Base-by-base conservation (phyloP, 2,329 filamentous ascomycete genomes). In the Pseudocercospora fuligena region DNA sequence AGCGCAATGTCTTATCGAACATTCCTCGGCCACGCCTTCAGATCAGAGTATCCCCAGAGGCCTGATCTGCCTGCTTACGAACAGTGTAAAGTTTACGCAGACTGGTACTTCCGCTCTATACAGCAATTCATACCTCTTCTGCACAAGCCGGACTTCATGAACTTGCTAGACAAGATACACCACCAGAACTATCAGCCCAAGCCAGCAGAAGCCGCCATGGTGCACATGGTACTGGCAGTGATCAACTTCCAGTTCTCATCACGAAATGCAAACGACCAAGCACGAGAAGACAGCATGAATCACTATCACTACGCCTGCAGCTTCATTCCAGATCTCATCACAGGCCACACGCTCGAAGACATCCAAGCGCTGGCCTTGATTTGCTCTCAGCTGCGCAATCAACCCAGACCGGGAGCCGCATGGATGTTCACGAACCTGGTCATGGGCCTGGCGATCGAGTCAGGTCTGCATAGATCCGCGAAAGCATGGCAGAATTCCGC, bases 211-310 rank as follows among this genome's bases (percentile, higher is more conserved):
- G 84, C 85, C 1, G 90, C 92, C 47, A 87, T 88, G 65, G 84
- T 93, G 0, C 90, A 94, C 77, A 92, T 94, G 88, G 86, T 95
- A 49, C 89, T 95, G 66, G 90, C 91, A 11, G 89, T 89, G 59
- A 90, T 94, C 72, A 89, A 89, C 75, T 92, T 91, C 71, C 92
- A 96, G 72, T 91, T 89, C 66, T 89, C 90, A n/a, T 83, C 88
- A 4, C 85, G 92, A 21, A 93, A 93, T 72, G 82, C 83, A 67
- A 83, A 66, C 80, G 87, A 64, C 77, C 85, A 16, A 56, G 80
- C 90, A 61, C 88, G 90, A 70, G 83, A 87, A 1, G 80, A 89
- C 60, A 92, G 91, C 3, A 92, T 93, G 78, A 86, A 87, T 62
- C 92, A 95, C 76, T 94, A 94, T 72, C 90, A 93, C 73, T 94